These are phyloP conservation scores for Phaeosphaeriaceae sp. DNA, from an alignment of 2,329 filamentous ascomycete genomes.

Conservation along the genomic window DNA sequence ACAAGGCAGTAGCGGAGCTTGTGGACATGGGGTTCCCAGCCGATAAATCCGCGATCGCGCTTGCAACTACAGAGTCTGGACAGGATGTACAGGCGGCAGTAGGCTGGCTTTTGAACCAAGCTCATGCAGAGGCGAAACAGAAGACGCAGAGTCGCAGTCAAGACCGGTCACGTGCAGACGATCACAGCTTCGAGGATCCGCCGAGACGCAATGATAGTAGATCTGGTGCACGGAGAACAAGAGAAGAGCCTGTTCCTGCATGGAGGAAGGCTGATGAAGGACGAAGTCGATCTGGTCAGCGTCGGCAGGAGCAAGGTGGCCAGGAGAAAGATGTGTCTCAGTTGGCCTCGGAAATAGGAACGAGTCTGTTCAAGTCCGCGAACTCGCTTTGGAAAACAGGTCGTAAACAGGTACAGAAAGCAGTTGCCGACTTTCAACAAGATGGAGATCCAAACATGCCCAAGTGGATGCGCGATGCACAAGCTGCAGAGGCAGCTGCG, in stretches of 20 bases:
- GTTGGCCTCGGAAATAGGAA: constrained; percentile 82
- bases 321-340: constrained; percentile 79
- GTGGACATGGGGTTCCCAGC: constrained; percentile 94
- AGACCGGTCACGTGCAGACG: constrained; percentile 32
- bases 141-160: constrained; percentile 60
- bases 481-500: constrained; percentile 43
- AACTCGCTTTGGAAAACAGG: constrained; percentile 95
- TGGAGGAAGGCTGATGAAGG: constrained; percentile 70
- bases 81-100: constrained; percentile 86
- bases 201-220: constrained; percentile 32
- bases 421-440: constrained; percentile 81
- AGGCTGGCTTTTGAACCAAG: constrained; percentile 88
- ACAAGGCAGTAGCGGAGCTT: constrained; percentile 84
- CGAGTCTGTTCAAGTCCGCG: constrained; percentile 87
- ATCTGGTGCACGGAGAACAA: constrained; percentile 39
- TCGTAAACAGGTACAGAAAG: constrained; percentile 91
- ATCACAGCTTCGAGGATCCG: constrained; percentile 35
- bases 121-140: constrained; percentile 82
- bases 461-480: constrained; percentile 90
- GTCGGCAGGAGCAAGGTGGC: constrained; percentile 60
- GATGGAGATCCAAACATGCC: constrained; percentile 82
- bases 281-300: constrained; percentile 57
- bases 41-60: constrained; percentile 80
- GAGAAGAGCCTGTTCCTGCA: constrained; percentile 57
- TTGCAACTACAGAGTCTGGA: constrained; percentile 81